Evolutionary conservation across 331 rosid genomes (phyloP).

Genomic region (Cydonia oblonga): DNA sequence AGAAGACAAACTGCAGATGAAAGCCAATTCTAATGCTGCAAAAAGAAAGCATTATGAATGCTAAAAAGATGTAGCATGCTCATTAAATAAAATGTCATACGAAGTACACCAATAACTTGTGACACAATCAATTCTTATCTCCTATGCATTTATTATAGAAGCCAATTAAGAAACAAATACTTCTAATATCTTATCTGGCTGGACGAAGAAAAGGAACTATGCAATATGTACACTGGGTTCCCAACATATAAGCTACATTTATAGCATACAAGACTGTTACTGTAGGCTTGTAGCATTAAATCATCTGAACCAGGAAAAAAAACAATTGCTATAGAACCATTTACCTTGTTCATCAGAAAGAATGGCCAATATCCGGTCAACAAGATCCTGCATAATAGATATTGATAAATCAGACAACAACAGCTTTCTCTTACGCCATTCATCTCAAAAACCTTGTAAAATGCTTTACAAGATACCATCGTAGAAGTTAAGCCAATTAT

Average conservation of each 20-base stretch:
- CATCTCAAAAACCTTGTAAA: background rate
- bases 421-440: background rate
- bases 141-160: background rate
- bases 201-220: background rate
- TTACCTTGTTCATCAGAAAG: slow-evolving; percentile 84
- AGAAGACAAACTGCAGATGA: background rate
- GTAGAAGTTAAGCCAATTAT: background rate
- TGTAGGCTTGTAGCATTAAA: background rate
- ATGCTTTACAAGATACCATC: background rate
- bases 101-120: background rate
- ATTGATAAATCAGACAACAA: slow-evolving; percentile 6
- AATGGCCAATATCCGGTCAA: slow-evolving; percentile 51
- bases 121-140: background rate
- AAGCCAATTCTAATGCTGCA: background rate
- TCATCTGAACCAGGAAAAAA: background rate
- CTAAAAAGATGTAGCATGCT: background rate
- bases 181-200: background rate
- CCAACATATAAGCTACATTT: background rate
- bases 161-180: background rate
- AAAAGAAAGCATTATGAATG: too few relatives aligned
- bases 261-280: background rate
- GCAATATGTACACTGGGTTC: background rate
- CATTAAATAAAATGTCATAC: background rate
- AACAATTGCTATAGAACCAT: background rate
- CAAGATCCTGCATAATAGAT: slow-evolving; percentile 52